Evolutionary conservation across 495 filamentous ascomycete species (phyloP).

Genomic region (Cercophora samala): DNA sequence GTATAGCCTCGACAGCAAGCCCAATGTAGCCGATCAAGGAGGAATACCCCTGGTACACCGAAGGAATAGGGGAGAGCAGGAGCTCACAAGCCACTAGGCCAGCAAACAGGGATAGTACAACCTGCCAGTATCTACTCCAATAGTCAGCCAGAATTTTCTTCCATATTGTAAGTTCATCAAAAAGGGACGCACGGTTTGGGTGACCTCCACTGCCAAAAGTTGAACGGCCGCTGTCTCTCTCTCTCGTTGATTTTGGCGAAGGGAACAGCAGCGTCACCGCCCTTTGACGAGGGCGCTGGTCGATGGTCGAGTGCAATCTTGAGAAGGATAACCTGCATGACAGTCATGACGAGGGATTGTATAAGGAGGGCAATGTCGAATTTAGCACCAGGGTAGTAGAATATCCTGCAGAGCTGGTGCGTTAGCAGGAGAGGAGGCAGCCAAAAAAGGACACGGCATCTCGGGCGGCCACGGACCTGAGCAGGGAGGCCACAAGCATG

Average conservation of each 20-base stretch:
- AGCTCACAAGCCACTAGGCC: slow-evolving; percentile 66
- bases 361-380: slow-evolving; percentile 77
- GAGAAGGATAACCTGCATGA: slow-evolving; percentile 74
- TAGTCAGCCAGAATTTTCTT: slow-evolving; percentile 12
- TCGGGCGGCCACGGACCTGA: slow-evolving; percentile 61
- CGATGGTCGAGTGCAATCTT: slow-evolving; percentile 90
- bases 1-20: slow-evolving; percentile 82
- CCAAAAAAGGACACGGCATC: not conserved
- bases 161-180: not conserved
- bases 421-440: slow-evolving; percentile 19
- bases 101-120: slow-evolving; percentile 67
- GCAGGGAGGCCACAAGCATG: slow-evolving; percentile 90
- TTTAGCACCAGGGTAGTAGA: slow-evolving; percentile 89
- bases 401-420: slow-evolving; percentile 55
- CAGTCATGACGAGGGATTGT: slow-evolving; percentile 84
- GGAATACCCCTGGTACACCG: slow-evolving; percentile 64
- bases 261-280: slow-evolving; percentile 52
- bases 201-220: slow-evolving; percentile 92
- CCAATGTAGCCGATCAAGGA: slow-evolving; percentile 72
- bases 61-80: slow-evolving; percentile 58
- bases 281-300: slow-evolving; percentile 57
- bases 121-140: slow-evolving; percentile 75
- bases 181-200: slow-evolving; percentile 63
- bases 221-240: slow-evolving; percentile 63
- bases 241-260: slow-evolving; percentile 56